Evolutionary conservation across 2,329 filamentous ascomycete genomes (phyloP).

Genomic region (Cyphellophora europaea): DNA sequence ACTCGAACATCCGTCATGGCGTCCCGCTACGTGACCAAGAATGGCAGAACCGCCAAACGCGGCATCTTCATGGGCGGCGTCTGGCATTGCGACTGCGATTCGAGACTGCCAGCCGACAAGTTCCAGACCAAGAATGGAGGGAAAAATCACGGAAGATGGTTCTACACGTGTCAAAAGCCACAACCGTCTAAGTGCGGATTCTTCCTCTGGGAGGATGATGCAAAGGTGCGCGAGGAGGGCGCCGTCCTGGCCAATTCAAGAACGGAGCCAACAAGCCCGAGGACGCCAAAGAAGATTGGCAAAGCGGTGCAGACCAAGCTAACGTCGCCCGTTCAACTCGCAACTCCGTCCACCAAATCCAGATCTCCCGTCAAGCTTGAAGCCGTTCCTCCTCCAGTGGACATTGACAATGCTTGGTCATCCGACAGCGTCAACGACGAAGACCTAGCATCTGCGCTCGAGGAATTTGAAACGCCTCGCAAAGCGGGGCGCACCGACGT

Average conservation of each 20-base stretch:
- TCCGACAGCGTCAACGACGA: slow-evolving; percentile 26
- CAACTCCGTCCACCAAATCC: background rate
- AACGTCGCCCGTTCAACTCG: background rate
- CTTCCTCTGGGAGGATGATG: slow-evolving; percentile 54
- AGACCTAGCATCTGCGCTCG: slow-evolving; percentile 23
- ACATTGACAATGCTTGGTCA: background rate
- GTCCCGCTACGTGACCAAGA: slow-evolving; percentile 10
- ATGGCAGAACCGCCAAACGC: slow-evolving; percentile 17
- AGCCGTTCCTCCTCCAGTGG: background rate
- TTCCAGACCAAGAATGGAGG: slow-evolving; percentile 50
- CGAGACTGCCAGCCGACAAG: slow-evolving; percentile 43
- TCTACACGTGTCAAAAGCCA: slow-evolving; percentile 49
- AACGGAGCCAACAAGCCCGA: slow-evolving; percentile 29
- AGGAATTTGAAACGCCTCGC: slow-evolving; percentile 23
- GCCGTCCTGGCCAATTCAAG: slow-evolving; percentile 40
- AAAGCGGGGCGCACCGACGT: slow-evolving; percentile 25
- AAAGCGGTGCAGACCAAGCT: background rate
- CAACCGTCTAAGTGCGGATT: slow-evolving; percentile 44
- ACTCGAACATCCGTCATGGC: slow-evolving; percentile 6
- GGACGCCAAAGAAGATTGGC: slow-evolving; percentile 8
- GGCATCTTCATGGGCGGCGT: slow-evolving; percentile 33
- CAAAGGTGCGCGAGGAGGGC: slow-evolving; percentile 42
- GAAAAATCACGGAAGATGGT: slow-evolving; percentile 47
- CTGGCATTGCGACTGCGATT: slow-evolving; percentile 49
- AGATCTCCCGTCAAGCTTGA: background rate